Evolutionary conservation across 805 yeast species (phyloP).

Genomic region (Candida tibetensis): DNA sequence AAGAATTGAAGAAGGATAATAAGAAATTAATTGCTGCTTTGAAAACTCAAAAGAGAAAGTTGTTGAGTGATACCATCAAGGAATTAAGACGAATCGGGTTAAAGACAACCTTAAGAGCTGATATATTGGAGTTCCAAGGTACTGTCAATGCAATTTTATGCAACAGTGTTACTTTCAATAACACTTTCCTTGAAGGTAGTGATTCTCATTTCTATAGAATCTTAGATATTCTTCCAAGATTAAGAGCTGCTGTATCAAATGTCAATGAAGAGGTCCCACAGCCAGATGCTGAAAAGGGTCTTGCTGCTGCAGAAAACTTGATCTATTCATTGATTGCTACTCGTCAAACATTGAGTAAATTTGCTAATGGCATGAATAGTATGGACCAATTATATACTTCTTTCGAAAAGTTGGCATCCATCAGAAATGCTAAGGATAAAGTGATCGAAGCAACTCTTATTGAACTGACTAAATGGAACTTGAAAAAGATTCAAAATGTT

Average conservation of each 20-base stretch:
- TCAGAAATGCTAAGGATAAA: conserved; percentile 8
- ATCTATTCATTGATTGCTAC: conserved; percentile 54
- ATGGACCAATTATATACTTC: conserved; percentile 14
- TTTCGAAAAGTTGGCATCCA: conserved; percentile 14
- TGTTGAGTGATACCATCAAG: conserved; percentile 72
- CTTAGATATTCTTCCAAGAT: conserved; percentile 76
- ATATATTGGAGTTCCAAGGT: conserved; percentile 59
- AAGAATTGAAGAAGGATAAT: conserved; percentile 62
- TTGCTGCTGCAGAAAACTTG: conserved; percentile 73
- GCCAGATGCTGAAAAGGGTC: conserved; percentile 68
- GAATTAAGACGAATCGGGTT: conserved; percentile 78
- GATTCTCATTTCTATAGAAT: conserved; percentile 63
- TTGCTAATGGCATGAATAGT: conserved; percentile 19
- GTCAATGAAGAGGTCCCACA: conserved; percentile 74
- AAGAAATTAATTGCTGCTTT: conserved; percentile 68
- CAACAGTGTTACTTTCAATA: conserved; percentile 45
- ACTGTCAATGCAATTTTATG: conserved; percentile 64
- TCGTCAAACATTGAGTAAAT: conserved; percentile 46
- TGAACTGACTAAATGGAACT: conserved; percentile 17
- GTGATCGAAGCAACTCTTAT: conserved; percentile 16
- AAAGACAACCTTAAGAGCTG: conserved; percentile 60
- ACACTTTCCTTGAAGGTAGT: conserved; percentile 31
- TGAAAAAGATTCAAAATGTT: conserved; percentile 14
- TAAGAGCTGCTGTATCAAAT: conserved; percentile 60
- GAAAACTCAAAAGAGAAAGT: conserved; percentile 75